Evolutionary conservation across 768 basidiomycete genomes (phyloP).

Genomic region (Amylocystis lapponica): DNA sequence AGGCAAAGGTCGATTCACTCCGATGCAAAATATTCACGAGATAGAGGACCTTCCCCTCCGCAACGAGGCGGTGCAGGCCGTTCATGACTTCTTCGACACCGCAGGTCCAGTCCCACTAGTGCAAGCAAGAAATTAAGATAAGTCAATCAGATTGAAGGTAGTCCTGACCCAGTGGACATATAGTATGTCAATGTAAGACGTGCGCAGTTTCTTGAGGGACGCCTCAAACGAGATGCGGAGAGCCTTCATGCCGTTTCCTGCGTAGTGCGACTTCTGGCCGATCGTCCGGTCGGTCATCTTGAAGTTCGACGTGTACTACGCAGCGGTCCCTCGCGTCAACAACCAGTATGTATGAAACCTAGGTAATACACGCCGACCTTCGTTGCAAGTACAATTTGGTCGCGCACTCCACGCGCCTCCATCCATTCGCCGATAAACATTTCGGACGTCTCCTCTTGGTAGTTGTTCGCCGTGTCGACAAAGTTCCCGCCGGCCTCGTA

Average conservation of each 20-base stretch:
- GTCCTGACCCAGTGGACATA: conserved; percentile 33
- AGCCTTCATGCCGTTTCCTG: conserved; percentile 36
- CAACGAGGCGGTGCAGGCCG: conserved; percentile 41
- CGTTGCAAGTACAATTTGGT: conserved; percentile 27
- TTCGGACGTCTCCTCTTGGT: conserved; percentile 8
- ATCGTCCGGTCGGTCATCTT: conserved; percentile 6
- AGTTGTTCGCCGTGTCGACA: conserved; percentile 40
- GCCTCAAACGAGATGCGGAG: conserved; percentile 29
- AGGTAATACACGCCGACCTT: conserved; percentile 6
- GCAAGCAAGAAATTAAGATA: neutral
- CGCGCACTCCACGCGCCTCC: conserved; percentile 25
- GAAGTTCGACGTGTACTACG: conserved; percentile 6
- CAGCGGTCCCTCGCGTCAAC: neutral
- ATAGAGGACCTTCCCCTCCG: conserved; percentile 38
- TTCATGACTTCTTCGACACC: conserved; percentile 50
- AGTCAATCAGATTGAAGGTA: no score
- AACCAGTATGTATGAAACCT: neutral
- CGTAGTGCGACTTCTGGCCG: conserved; percentile 19
- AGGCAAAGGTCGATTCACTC: no score
- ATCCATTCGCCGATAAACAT: conserved; percentile 35
- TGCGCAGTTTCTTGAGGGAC: conserved; percentile 37
- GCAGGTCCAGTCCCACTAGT: conserved; percentile 43
- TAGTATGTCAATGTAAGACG: conserved; percentile 39
- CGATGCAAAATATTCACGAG: conserved; percentile 10
- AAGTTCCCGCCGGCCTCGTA: conserved; percentile 42